Base-by-base conservation (phyloP, 116 monocot species). In the Iris pallida region DNA sequence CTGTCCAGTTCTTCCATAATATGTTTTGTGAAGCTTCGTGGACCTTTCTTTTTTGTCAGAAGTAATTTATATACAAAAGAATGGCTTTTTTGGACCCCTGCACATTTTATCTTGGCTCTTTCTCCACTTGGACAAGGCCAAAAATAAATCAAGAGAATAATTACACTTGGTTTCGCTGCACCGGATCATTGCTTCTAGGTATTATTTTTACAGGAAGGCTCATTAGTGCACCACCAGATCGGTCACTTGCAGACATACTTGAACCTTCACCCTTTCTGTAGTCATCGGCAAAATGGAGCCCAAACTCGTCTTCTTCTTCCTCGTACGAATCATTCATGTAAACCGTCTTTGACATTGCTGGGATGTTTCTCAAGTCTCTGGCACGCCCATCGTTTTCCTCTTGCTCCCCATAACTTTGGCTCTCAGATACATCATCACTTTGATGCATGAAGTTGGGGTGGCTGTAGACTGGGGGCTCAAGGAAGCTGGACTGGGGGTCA, bases 171-270 rank as follows among this genome's bases (percentile, higher is more conserved):
- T 66, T 30, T 63, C 43, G 42, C 47, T 71, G 63, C 14, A 85
- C 65, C 2, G 85, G 85, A 79, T 85, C 85, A 61, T 72, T 85
- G 69, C 85, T 85, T 42, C 85, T 78, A 6, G 81, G 86, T 18
- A 78, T 62, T 57, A 83, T 84, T 69, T 69, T 72, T 57, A 94
- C 90, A 61, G 84, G 84, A 74, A 94, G 81, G 19, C 61, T 81
- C 10, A 59, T 54, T 19, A 73, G 55, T 20, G 76, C 65, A 51
- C 7, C 54, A 12, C 71, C 80, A 68, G 53, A 76, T 20, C 49
- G 16, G 69, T 76, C 69, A 16, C 59, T 6, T 1, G 42, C 42
- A 1, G 53, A 55, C 0, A 42, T 20, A 9, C 45, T 4, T 2
- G 63, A 58, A 8, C 73, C 76, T 16, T 14, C 65, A 44, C 45